A percentile compares a stretch with the other conserved stretches of the same genome.
phyloP scores from a whole-genome alignment of 139 green algal genomes.

The Limnomonas spitsbergensis region DNA sequence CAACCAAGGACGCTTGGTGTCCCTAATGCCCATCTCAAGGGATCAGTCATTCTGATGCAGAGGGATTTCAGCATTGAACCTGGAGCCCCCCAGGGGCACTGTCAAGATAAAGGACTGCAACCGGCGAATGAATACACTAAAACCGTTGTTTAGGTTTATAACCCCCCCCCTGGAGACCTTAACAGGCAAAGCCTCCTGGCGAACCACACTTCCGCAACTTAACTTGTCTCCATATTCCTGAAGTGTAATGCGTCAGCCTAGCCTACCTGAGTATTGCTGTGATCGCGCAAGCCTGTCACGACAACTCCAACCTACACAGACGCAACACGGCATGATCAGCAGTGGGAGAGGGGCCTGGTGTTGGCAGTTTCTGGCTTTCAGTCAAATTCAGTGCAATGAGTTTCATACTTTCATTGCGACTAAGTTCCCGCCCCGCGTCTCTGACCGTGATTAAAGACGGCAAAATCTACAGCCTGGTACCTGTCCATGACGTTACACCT shows the following conservation, averaged over 20 bases:
- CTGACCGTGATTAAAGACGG: too few relatives aligned
- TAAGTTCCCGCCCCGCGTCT: too few relatives aligned
- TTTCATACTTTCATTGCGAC: too few relatives aligned
- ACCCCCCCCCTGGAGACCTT: neutral
- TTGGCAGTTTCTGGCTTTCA: too few relatives aligned
- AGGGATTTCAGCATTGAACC: neutral
- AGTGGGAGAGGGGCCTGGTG: too few relatives aligned
- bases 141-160: neutral
- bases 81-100: too few relatives aligned
- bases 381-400: too few relatives aligned
- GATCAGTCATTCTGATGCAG: neutral
- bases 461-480: too few relatives aligned
- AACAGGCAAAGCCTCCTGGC: neutral
- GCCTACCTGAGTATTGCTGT: neutral
- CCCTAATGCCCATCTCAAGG: neutral
- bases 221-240: too few relatives aligned
- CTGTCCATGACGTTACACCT: too few relatives aligned
- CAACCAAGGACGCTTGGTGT: too few relatives aligned
- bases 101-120: neutral
- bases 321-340: neutral
- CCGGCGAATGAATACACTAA: neutral
- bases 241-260: too few relatives aligned
- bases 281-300: neutral
- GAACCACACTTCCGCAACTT: neutral
- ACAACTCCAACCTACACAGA: neutral